Base-by-base conservation (phyloP, 1,284 basidiomycete species). In the Ceratobasidium sp. region DNA sequence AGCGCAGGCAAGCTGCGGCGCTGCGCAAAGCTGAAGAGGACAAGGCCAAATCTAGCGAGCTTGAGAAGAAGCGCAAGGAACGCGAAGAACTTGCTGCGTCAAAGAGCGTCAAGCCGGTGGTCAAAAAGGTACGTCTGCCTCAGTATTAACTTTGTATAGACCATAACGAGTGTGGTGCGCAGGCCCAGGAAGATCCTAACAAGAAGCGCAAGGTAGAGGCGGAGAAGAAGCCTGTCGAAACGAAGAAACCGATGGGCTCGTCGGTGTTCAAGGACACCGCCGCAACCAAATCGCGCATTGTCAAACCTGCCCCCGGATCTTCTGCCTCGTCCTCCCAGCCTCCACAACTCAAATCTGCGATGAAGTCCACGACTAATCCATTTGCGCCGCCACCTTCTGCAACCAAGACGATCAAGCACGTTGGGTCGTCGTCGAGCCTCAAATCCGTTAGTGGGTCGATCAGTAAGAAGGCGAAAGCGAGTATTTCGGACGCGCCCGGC, bases 1-100 rank as follows among this genome's bases (percentile, higher is more conserved):
- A 89, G 70, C 88, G 94, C 62, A 90, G 94, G 33, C 91, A 92
- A 79, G 89, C 89, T 20, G 91, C 90, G 1, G 85, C 90, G 71
- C 91, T 93, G 82, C 89, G 90, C 83, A 96, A 95, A 83, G 91
- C 88, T 0, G 94, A 94, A 74, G 94, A 94, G 81, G 93, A 94
- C 82, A 93, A 90, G 82, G 85, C 87, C 1, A 89, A 88, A 55
- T 85, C 86, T 27, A 83, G 88, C 60, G 92, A 94, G 79, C 88
- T 91, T 80, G 92, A 95, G 81, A 89, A 88, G 81, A 94, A 90
- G 83, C 83, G 87, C 77, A 93, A 89, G 81, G 93, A 94, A 81
- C 88, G 91, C n/a, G 93, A 94, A 79, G 93, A 94, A 80, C 86
- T 88, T 77, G 91, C 90, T 1, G 90, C 91, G 77, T 93, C 93